phyloP scores from a whole-genome alignment of 805 yeast species.

The Ogataea pilisensis region DNA sequence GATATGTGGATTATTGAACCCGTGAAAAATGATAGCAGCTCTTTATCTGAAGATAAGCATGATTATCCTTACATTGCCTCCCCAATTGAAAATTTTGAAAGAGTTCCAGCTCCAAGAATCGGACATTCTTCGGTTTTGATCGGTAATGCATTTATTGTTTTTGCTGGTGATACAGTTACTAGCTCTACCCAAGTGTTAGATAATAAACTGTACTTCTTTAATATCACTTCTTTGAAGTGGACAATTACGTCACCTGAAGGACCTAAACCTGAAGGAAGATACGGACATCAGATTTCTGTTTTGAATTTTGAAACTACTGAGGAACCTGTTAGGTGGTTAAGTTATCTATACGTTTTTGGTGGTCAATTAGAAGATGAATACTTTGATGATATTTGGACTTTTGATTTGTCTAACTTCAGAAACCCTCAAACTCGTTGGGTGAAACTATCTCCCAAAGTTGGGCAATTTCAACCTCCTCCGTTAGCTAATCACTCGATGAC shows the following conservation, averaged over 20 bases:
- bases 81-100: slow-evolving; percentile 66
- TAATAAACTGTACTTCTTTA: slow-evolving; percentile 83
- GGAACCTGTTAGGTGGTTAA: slow-evolving; percentile 34
- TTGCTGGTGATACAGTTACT: slow-evolving; percentile 94
- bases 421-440: slow-evolving; percentile 85
- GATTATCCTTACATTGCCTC: slow-evolving; percentile 37
- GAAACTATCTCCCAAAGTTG: slow-evolving; percentile 46
- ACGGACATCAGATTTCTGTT: slow-evolving; percentile 88
- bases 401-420: slow-evolving; percentile 83
- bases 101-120: slow-evolving; percentile 91
- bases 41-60: slow-evolving; percentile 17
- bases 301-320: slow-evolving; percentile 53
- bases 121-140: slow-evolving; percentile 91
- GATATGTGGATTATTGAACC: slow-evolving; percentile 90
- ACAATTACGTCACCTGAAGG: slow-evolving; percentile 73
- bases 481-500: slow-evolving; percentile 89
- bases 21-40: slow-evolving; percentile 17
- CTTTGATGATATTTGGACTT: slow-evolving; percentile 80
- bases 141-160: slow-evolving; percentile 92
- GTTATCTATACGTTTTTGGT: slow-evolving; percentile 78
- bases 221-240: slow-evolving; percentile 74
- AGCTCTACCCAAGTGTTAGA: slow-evolving; percentile 76
- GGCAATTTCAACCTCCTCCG: slow-evolving; percentile 57
- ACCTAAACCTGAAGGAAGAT: slow-evolving; percentile 82
- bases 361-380: slow-evolving; percentile 84